Conservation (phyloP, 2,329 filamentous ascomycete species). For the Cercospora sesami region DNA sequence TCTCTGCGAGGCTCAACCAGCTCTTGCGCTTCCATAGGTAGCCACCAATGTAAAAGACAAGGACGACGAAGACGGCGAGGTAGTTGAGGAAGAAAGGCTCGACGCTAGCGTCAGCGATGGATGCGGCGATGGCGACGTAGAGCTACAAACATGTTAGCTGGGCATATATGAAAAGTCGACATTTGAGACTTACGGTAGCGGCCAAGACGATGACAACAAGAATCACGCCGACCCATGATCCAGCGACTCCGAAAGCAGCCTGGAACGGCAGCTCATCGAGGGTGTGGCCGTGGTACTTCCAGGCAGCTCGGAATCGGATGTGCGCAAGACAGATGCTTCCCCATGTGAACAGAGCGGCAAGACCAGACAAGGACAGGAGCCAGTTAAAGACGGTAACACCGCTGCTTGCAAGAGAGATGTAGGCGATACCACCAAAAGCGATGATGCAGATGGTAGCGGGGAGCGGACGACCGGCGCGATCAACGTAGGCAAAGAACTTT, state of each 20-base stretch:
- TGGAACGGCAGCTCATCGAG: conserved; percentile 77
- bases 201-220: conserved; percentile 75
- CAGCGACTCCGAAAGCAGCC: conserved; percentile 74
- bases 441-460: conserved; percentile 49
- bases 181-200: conserved; percentile 56
- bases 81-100: conserved; percentile 55
- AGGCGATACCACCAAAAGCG: conserved; percentile 60
- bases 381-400: conserved; percentile 58
- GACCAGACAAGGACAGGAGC: conserved; percentile 69
- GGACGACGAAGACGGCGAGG: conserved; percentile 56
- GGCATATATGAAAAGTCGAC: neutral
- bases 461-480: conserved; percentile 61
- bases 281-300: conserved; percentile 61
- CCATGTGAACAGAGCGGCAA: conserved; percentile 76
- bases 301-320: conserved; percentile 65
- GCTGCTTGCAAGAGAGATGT: conserved; percentile 55
- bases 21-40: conserved; percentile 65
- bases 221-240: conserved; percentile 75
- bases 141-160: conserved; percentile 38
- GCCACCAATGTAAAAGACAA: conserved; percentile 55
- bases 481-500: conserved; percentile 60
- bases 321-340: conserved; percentile 65
- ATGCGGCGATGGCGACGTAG: conserved; percentile 51
- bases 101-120: conserved; percentile 32
- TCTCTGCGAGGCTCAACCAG: conserved; percentile 60